Conservation (phyloP, 2,329 filamentous ascomycete genomes). For the Phaeomoniella chlamydospora region DNA sequence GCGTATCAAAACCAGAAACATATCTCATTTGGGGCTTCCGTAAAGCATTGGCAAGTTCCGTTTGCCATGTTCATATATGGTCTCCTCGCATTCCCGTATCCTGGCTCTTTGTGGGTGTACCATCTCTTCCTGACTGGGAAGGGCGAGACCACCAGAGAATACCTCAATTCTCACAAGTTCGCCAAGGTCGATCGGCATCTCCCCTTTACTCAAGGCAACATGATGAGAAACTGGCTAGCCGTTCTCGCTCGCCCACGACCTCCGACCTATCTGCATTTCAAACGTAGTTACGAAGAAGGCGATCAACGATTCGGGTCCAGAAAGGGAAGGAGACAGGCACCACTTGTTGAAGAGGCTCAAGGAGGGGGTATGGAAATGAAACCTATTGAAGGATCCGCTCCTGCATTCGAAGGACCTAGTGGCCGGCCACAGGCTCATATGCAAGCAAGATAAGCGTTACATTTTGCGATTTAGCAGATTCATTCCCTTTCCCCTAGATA, state of each 20-base stretch:
- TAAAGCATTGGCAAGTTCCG: constrained; percentile 58
- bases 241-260: constrained; percentile 73
- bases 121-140: constrained; percentile 82
- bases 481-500: constrained; percentile 1
- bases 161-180: constrained; percentile 93
- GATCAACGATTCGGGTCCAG: constrained; percentile 67
- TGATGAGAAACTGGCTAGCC: constrained; percentile 63
- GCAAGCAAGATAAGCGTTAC: not conserved
- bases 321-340: constrained; percentile 36
- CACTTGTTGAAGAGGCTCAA: constrained; percentile 35
- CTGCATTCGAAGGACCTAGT: constrained; percentile 11
- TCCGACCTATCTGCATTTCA: constrained; percentile 83
- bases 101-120: constrained; percentile 69
- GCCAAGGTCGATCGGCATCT: constrained; percentile 79
- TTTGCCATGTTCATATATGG: constrained; percentile 85
- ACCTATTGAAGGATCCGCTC: constrained; percentile 29
- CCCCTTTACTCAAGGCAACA: constrained; percentile 68
- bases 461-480: constrained; percentile 3
- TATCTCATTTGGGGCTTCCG: constrained; percentile 53
- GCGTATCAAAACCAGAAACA: constrained; percentile 51
- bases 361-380: constrained; percentile 59
- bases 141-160: constrained; percentile 91
- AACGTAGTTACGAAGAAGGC: constrained; percentile 57
- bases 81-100: constrained; percentile 61
- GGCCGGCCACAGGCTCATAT: not conserved